Evolutionary conservation across 2,329 filamentous ascomycete genomes (phyloP).

Genomic region (Penicillium paneum): DNA sequence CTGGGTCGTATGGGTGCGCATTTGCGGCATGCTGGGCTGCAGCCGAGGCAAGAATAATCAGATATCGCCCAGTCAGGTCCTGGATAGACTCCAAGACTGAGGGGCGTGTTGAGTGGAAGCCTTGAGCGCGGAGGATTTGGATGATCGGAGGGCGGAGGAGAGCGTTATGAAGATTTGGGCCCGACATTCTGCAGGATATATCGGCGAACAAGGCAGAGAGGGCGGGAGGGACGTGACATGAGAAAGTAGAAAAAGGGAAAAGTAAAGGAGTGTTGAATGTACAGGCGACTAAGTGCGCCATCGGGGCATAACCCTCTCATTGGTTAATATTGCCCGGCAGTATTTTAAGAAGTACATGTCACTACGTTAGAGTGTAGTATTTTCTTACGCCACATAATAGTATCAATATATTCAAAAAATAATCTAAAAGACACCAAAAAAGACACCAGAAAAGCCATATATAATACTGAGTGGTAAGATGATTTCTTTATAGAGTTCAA

Average conservation of each 20-base stretch:
- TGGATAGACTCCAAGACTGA: slow-evolving; percentile 84
- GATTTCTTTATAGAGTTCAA: no score
- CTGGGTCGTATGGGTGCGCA: slow-evolving; percentile 62
- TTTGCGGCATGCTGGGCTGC: slow-evolving; percentile 69
- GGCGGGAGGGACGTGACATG: background rate
- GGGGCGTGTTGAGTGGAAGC: slow-evolving; percentile 78
- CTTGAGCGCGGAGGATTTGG: slow-evolving; percentile 85
- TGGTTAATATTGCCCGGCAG: no score
- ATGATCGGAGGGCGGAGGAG: slow-evolving; percentile 83
- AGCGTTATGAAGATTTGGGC: slow-evolving; percentile 62
- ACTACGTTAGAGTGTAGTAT: no score
- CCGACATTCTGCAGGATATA: slow-evolving; percentile 40
- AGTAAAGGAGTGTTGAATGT: background rate
- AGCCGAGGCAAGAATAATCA: slow-evolving; percentile 68
- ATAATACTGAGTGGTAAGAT: no score
- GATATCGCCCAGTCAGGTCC: slow-evolving; percentile 78
- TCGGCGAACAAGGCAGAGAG: background rate
- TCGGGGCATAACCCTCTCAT: no score
- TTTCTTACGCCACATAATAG: no score
- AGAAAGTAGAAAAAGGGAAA: background rate
- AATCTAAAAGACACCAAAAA: no score
- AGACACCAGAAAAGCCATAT: no score
- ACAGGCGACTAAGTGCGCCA: no score
- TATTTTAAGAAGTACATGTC: no score
- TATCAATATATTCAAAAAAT: no score